Conservation (phyloP, 805 yeast genomes). For the Kuraishia borneana region DNA sequence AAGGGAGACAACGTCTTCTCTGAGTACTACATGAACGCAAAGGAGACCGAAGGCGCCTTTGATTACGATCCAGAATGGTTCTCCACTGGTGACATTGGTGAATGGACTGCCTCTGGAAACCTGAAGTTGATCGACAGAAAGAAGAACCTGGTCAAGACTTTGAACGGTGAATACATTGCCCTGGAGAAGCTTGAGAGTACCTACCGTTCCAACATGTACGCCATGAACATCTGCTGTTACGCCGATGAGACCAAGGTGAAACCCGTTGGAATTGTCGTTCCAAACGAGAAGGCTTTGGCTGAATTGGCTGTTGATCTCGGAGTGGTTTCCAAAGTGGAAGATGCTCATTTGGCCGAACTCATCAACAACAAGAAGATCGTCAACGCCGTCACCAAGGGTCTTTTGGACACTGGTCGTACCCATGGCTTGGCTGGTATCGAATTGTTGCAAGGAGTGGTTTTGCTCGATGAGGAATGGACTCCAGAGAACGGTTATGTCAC, state of each 20-base stretch:
- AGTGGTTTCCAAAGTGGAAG: conserved; percentile 29
- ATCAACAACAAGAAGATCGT: conserved; percentile 46
- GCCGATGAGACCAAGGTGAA: conserved; percentile 83
- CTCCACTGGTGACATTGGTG: conserved; percentile 93
- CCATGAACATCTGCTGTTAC: conserved; percentile 80
- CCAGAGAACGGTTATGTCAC: conserved; percentile 93
- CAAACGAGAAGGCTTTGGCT: conserved; percentile 58
- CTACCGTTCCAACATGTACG: conserved; percentile 73
- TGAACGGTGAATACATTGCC: conserved; percentile 96
- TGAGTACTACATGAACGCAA: conserved; percentile 74
- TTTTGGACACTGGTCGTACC: conserved; percentile 64
- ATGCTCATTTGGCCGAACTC: conserved; percentile 31
- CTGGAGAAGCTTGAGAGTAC: conserved; percentile 87
- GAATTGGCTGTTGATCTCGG: conserved; percentile 48
- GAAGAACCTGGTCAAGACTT: conserved; percentile 92
- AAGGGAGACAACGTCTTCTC: conserved; percentile 62
- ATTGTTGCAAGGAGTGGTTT: conserved; percentile 63
- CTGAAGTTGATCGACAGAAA: conserved; percentile 83
- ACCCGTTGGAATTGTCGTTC: conserved; percentile 86
- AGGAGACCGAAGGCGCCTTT: conserved; percentile 69
- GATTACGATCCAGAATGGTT: conserved; percentile 84
- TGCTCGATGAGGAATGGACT: conserved; percentile 92
- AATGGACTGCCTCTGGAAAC: conserved; percentile 76
- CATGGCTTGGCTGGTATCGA: conserved; percentile 85
- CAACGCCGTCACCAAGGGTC: conserved; percentile 40